Percentiles rank a stretch among this genome's conserved stretches.
Conservation (phyloP, 1,139 yeast species). For the Saccharomycopsis crataegensis region DNA sequence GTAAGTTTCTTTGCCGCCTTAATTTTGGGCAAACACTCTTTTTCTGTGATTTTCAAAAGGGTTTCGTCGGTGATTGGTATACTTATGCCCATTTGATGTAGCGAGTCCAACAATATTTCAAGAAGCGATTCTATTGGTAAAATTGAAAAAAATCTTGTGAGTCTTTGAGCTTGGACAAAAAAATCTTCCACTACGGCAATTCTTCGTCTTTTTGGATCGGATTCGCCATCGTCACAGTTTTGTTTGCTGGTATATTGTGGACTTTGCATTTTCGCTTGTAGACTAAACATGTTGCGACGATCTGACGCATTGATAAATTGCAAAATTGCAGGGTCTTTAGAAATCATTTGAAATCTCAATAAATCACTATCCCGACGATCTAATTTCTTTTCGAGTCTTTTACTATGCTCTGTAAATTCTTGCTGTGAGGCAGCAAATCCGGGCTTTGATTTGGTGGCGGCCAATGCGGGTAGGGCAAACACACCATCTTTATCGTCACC, state of each 20-base stretch:
- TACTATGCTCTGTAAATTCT: slow-evolving; percentile 21
- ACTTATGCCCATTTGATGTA: slow-evolving; percentile 34
- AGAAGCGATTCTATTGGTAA: slow-evolving; percentile 37
- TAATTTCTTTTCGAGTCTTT: slow-evolving; percentile 25
- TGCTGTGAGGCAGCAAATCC: slow-evolving; percentile 29
- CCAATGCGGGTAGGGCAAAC: slow-evolving; percentile 23
- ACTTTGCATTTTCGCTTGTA: background rate
- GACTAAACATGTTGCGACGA: background rate
- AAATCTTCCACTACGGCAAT: slow-evolving; percentile 10
- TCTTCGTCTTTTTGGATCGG: background rate
- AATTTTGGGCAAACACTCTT: background rate
- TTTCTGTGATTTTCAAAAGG: slow-evolving; percentile 17
- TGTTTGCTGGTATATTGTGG: slow-evolving; percentile 6
- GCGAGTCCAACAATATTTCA: slow-evolving; percentile 33
- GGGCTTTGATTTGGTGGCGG: background rate
- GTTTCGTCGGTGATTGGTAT: slow-evolving; percentile 21
- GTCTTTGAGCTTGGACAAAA: slow-evolving; percentile 32
- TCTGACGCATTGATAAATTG: slow-evolving; percentile 33
- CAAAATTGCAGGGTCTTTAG: slow-evolving; percentile 44
- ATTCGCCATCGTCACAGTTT: slow-evolving; percentile 19
- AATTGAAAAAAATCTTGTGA: slow-evolving; percentile 43
- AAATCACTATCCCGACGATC: slow-evolving; percentile 27
- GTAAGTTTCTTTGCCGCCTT: background rate
- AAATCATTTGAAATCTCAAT: slow-evolving; percentile 31
- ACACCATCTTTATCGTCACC: slow-evolving; percentile 28